Base-by-base conservation (phyloP, 306 rosid genomes). In the Calophaca sinica region DNA sequence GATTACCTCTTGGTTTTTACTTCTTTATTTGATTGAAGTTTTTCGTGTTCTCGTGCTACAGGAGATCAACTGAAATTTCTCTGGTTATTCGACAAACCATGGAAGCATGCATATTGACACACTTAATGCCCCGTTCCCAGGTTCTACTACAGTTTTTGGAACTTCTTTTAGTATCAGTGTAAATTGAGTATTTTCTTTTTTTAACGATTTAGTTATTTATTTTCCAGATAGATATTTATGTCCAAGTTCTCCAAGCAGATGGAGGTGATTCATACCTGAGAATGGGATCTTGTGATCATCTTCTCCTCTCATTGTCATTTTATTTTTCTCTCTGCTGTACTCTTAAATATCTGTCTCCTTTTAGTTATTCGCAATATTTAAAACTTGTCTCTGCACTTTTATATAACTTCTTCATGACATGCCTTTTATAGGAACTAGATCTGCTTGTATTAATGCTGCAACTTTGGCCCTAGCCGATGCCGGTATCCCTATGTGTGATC, bases 361-460 rank as follows among this genome's bases (percentile, higher is more conserved):
- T 62, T 74, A 64, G 54, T 65, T 70, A 32, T 72, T 76, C 1
- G 45, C 70, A 65, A 64, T 79, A 31, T 6, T 42, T 70, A 52
- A 41, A 59, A 50, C 32, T 39, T 15, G 9, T 6, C 70, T 67
- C 44, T 51, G 12, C 35, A 39, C 15, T 74, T 72, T 38, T 51
- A 26, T 50, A 36, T 50, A 38, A 38, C 53, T 72, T 64, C 69
- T 74, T 78, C 46, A 46, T 49, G 50, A 78, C 78, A 70, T 38
- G 53, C 28, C 45, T 63, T 51, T 7, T 72, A 62, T 80, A 91
- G 98, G 98, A 76, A 91, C 98, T 59, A 84, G 98, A 83, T 91
- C 96, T 76, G 97, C 98, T 31, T 94, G 98, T 66, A 89, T 94
- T 70, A 91, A 94, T 82, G 98, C 98, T 82, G 97, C 97, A 69